Percentiles rank a stretch among this genome's conserved stretches.
These are phyloP conservation scores for Eutrema japonicum DNA, from an alignment of 345 rosid species.

Conservation along the genomic window DNA sequence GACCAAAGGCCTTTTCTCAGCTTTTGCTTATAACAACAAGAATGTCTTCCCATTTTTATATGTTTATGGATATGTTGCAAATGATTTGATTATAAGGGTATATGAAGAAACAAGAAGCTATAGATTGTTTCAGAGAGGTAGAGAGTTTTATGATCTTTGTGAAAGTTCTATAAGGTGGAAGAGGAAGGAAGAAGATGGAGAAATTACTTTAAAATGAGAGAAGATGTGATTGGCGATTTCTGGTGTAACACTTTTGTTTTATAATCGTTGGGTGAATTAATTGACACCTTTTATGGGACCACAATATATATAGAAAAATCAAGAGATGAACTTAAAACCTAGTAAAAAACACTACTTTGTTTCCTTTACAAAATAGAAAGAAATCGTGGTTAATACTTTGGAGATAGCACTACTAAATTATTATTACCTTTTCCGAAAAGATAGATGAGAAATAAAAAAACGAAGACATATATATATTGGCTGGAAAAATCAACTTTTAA, in stretches of 20 bases:
- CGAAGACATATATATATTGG: not conserved
- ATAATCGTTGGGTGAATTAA: constrained; percentile 42
- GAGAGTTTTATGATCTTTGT: constrained; percentile 21
- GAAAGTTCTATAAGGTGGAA: constrained; percentile 31
- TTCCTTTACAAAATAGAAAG: not conserved
- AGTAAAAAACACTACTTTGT: constrained; percentile 17
- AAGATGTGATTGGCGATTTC: constrained; percentile 39
- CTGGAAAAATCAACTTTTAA: not conserved
- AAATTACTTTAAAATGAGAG: constrained; percentile 34
- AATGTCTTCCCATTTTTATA: constrained; percentile 69
- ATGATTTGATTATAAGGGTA: not conserved
- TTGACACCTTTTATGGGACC: constrained; percentile 40
- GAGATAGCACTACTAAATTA: constrained; percentile 14
- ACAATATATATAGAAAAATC: constrained; percentile 12
- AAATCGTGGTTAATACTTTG: constrained; percentile 19
- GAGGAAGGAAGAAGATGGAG: constrained; percentile 26
- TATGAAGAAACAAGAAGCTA: constrained; percentile 21
- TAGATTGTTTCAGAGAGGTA: constrained; percentile 21
- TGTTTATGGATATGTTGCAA: not conserved
- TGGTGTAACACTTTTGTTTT: constrained; percentile 39
- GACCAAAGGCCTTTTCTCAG: constrained; percentile 92
- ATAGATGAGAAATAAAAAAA: not conserved
- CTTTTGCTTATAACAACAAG: constrained; percentile 75
- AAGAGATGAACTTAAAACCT: constrained; percentile 29
- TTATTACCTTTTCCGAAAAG: not conserved